Evolutionary conservation across 495 filamentous ascomycete genomes (phyloP), one percentile per base, ranked within the genome.

Genomic region (Talaromyces trachyspermus): DNA sequence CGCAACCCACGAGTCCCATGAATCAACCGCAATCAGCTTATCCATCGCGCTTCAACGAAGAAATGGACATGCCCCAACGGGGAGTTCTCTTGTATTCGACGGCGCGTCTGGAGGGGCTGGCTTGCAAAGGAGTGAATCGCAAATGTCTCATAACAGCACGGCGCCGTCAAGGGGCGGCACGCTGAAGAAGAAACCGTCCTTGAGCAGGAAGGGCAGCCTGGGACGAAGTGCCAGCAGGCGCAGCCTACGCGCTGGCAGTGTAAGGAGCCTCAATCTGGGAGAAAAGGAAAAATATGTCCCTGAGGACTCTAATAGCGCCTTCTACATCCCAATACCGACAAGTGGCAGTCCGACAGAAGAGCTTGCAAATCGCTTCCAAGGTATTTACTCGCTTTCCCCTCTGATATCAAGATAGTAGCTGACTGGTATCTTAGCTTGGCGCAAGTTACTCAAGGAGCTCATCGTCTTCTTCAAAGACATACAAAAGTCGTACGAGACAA

Each of bases 391-490:
- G 11, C 14, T 18, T 49, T 44, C 26, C 18, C 38, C 9, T 39
- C 12, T 12, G 17, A 5, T 29, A 24, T 36, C 12, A 3, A 11
- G 8, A 26, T 18, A 10, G 3, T 26, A 12, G 37, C 49, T 54
- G 22, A 52, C 57, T 60, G 38, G 1, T 10, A 44, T 40, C 42
- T 17, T 52, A 95, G 92, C 87, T 43, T 98, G 92, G 92, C 78
- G 92, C 29, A 95, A 95, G 72, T 75, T 95, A 10, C 76, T 98
- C 24, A 98, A 98, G 63, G 90, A 95, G 55, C 72, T 95, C 30
- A 95, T 96, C 52, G 73, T 86, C 23, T 98, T 95, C 62, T 97
- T 95, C 64, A 81, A 88, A 53, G 92, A 98, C 66, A 78, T 97
- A 17, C 88, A 95, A 64, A 78, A 80, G 41, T 87, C 88, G 24